Conservation (phyloP, 2,329 filamentous ascomycete species). For the Pseudophaeomoniella oleicola region DNA sequence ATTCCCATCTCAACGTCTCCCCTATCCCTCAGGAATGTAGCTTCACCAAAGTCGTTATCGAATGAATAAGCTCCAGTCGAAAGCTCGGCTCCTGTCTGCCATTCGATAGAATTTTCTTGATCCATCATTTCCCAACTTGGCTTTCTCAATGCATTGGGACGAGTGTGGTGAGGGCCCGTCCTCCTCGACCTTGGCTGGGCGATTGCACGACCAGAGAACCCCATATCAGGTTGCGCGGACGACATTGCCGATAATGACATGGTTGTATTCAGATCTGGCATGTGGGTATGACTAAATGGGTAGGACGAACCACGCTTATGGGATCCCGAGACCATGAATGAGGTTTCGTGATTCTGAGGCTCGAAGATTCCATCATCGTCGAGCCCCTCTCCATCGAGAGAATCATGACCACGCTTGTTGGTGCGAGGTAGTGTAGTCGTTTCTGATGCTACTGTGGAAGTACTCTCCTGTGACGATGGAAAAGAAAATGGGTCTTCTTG, state of each 20-base stretch:
- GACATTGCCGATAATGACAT: constrained; percentile 4
- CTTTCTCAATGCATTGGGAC: constrained; percentile 6
- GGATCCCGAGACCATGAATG: constrained; percentile 2
- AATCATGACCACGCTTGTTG: constrained; percentile 28
- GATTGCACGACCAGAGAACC: constrained; percentile 8
- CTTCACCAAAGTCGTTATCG: constrained; percentile 28
- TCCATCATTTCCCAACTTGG: constrained; percentile 9
- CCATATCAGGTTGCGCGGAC: neutral
- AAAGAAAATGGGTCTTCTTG: constrained; percentile 22
- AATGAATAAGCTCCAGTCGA: constrained; percentile 16
- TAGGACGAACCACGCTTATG: constrained; percentile 3
- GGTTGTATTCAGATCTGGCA: constrained; percentile 14
- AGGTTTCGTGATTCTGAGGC: constrained; percentile 11
- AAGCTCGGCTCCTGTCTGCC: constrained; percentile 15
- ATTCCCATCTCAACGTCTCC: constrained; percentile 25
- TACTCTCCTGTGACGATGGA: constrained; percentile 21
- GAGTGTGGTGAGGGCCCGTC: constrained; percentile 3
- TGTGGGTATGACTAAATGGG: constrained; percentile 16
- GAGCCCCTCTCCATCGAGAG: constrained; percentile 22
- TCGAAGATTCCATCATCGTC: constrained; percentile 13
- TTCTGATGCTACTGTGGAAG: constrained; percentile 18
- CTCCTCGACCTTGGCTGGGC: constrained; percentile 1
- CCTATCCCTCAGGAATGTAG: constrained; percentile 25
- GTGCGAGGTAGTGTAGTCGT: constrained; percentile 14
- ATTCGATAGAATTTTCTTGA: constrained; percentile 16